Evolutionary conservation across 2,329 filamentous ascomycete species (phyloP), one percentile per base, ranked within the genome.

Genomic region (Colletotrichum ledebouriae): DNA sequence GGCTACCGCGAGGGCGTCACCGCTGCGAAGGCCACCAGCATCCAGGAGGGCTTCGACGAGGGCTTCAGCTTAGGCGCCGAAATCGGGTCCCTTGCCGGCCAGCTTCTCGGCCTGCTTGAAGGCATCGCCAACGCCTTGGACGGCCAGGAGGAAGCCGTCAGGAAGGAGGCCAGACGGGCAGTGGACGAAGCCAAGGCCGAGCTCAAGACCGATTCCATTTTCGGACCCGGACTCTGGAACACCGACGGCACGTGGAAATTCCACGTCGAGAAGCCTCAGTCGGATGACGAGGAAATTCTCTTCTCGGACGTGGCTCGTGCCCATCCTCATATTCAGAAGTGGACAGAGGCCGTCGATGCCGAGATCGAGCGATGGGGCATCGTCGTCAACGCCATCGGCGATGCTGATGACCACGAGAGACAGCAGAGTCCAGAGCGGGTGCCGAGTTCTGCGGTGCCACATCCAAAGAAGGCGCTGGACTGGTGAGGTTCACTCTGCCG

Each of bases 1-100:
- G 96, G 96, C 20, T 98, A 98, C 80, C 91, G 95, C 67, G 94
- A 98, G 74, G 96, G 95, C 50, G 87, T 98, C 60, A 86, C 91
- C 0, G 83, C 83, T 3, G 92, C 92, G 37, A 98, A 98, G 78
- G 87, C 87, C 29, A 81, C 85, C 55, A 91, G 89, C 74, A 88
- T 98, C 29, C 96, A 99, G 79, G 85, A 85, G 13, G 95, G 95
- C 0, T 98, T 99, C 76, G 96, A 99, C 77, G 93, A 95, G 71
- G 95, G 95, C 0, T 98, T 94, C 77, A 85, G 89, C 13, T 84
- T 98, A 0, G 96, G 96, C 12, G 94, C 94, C 1, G 89, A 91
- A 59, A 82, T 98, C 34, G 96, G 95, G 0, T 78, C 92, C 71
- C 85, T 86, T 33, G 91, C 90, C 0, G 96, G 96, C 0, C 89